Conservation (phyloP, 2,329 filamentous ascomycete genomes). For the Pestalotiopsis sp. region DNA sequence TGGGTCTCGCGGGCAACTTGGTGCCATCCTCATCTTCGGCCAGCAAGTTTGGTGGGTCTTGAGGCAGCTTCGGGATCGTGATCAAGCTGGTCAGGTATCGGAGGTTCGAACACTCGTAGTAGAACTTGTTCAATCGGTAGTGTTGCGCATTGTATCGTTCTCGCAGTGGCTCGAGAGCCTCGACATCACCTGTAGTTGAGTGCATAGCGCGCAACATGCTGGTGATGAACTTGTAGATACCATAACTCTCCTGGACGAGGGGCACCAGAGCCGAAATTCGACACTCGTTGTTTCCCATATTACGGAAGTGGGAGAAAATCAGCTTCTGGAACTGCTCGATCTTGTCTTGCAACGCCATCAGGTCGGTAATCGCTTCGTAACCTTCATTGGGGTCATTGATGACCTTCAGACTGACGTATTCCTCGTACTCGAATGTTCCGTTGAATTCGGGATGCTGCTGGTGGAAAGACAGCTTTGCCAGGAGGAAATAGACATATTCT, state of each 20-base stretch:
- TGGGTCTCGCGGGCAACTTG: constrained; percentile 79
- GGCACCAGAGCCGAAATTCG: constrained; percentile 92
- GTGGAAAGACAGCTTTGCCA: constrained; percentile 96
- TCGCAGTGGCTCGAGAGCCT: constrained; percentile 85
- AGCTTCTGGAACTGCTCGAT: constrained; percentile 99
- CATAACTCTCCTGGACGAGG: constrained; percentile 95
- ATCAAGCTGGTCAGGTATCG: constrained; percentile 96
- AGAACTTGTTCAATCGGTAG: constrained; percentile 95
- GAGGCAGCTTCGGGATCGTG: constrained; percentile 91
- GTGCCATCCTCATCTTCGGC: constrained; percentile 84
- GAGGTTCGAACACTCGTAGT: constrained; percentile 98
- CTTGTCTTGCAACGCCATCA: constrained; percentile 96
- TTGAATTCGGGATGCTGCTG: constrained; percentile 98
- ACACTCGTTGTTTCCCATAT: constrained; percentile 92
- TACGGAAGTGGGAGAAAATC: constrained; percentile 95
- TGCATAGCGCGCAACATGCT: constrained; percentile 99
- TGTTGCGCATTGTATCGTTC: constrained; percentile 93
- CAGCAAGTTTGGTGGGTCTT: constrained; percentile 88
- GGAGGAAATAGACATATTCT: constrained; percentile 95
- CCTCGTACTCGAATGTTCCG: constrained; percentile 97
- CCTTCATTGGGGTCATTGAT: constrained; percentile 99
- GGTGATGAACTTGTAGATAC: constrained; percentile 99
- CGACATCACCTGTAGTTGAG: constrained; percentile 90
- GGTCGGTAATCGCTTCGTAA: constrained; percentile 92
- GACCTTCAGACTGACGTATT: constrained; percentile 96